Base-by-base conservation (phyloP, 495 filamentous ascomycete genomes). In the Podospora tetraspora region DNA sequence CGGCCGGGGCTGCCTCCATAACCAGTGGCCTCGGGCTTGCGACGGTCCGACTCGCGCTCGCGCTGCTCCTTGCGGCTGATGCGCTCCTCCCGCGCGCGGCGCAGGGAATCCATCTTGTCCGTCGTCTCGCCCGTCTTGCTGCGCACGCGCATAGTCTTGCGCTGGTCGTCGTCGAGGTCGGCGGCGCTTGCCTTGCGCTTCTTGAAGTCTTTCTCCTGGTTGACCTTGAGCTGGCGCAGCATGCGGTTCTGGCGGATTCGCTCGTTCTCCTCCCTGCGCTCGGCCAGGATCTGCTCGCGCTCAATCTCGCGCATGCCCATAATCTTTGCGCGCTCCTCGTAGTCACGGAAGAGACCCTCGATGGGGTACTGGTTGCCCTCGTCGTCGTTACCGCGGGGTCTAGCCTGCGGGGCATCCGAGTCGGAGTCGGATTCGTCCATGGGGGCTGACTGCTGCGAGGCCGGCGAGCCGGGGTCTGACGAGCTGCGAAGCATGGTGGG, bases 341-440 rank as follows among this genome's bases (percentile, higher is more conserved):
- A 84, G 63, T 89, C 91, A 68, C 87, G 85, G 80, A 93, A 98
- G 30, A 93, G 89, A 62, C 93, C 93, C 58, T 98, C 96, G 69
- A 97, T 84, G 0, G 95, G 93, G 73, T 93, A 98, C 32, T 91
- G 87, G 24, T 86, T 88, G 64, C 89, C 84, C 13, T 85, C 82
- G 62, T 88, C 85, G 59, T 87, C 85, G 37, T 83, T 82, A 79
- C 85, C 68, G 79, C 84, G 76, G 82, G 84, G 70, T 43, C 76
- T 76, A 61, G 79, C 73, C 52, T 79, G 80, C n/a, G 82, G 77
- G 29, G 84, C 81, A 66, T 91, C 89, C 0, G 85, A 86, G 52
- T 90, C 91, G 6, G 90, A 90, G 67, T 93, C 91, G 23, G 92
- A 96, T 74, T 96, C 94, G 62, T 91, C 91, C 92, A 97, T 96